A percentile compares a stretch with the other conserved stretches of the same genome.
Evolutionary conservation across 2,329 filamentous ascomycete genomes (phyloP).

Genomic region (Hymenoscyphus linearis): DNA sequence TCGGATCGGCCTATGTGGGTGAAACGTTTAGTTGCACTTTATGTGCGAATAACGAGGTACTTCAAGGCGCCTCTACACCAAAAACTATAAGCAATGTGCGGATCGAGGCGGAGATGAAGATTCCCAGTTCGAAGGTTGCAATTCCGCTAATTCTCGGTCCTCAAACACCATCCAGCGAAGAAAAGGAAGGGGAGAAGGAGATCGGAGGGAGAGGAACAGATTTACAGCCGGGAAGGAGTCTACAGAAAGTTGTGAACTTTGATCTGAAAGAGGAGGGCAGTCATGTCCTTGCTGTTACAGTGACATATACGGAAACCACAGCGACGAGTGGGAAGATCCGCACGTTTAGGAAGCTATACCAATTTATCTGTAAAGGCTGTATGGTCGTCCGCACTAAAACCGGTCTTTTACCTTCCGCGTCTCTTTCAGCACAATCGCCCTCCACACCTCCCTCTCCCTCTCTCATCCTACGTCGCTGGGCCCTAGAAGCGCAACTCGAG

Average conservation of each 20-base stretch:
- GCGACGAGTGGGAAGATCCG: conserved; percentile 65
- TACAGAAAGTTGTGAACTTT: conserved; percentile 79
- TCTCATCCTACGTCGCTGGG: conserved; percentile 47
- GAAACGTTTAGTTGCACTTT: conserved; percentile 93
- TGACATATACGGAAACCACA: conserved; percentile 88
- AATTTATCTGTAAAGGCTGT: conserved; percentile 88
- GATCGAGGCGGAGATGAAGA: conserved; percentile 93
- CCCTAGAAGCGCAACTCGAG: conserved; percentile 90
- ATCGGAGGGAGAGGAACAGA: conserved; percentile 37
- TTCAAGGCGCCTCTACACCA: conserved; percentile 34
- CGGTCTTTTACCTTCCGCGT: conserved; percentile 47
- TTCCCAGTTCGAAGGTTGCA: conserved; percentile 57
- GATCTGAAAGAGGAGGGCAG: conserved; percentile 92
- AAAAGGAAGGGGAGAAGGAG: conserved; percentile 12
- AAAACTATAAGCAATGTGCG: conserved; percentile 65
- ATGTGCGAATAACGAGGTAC: conserved; percentile 86
- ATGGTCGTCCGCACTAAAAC: conserved; percentile 89
- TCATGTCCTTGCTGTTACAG: conserved; percentile 87
- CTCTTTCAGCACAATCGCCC: too few species aligned
- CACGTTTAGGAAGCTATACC: conserved; percentile 92
- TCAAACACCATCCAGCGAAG: not conserved
- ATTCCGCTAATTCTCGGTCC: conserved; percentile 57
- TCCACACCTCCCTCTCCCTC: conserved; percentile 9
- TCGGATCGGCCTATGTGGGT: conserved; percentile 92
- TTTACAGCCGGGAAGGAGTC: conserved; percentile 56